Evolutionary conservation across 2,329 filamentous ascomycete species (phyloP), one percentile per base, ranked within the genome.

Genomic region (Aureobasidium uvarum): DNA sequence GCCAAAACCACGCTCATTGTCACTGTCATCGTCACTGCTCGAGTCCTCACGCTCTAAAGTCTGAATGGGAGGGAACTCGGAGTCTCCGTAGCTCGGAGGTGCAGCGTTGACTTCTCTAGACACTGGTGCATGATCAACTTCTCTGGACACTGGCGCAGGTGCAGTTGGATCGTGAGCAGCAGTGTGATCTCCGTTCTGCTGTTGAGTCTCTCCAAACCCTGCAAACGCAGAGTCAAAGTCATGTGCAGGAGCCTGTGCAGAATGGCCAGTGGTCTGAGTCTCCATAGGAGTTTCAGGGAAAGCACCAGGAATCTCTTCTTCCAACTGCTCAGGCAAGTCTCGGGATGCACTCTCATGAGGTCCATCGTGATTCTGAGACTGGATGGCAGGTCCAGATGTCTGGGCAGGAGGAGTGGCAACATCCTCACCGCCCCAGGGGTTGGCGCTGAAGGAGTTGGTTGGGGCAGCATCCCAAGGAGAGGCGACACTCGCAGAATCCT

Each of bases 41-140:
- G 96, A 89, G 28, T 94, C 91, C 66, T 93, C 89, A 36, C 86
- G 84, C 68, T 90, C 89, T 66, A 97, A 79, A 74, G 94, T 91
- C n/a, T 89, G 88, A 67, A 98, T 96, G 0, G 94, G 95, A 38
- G 95, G 95, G 74, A 98, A 98, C 74, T 98, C 95, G 43, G 71
- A 70, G 31, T 73, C 67, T 70, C 71, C 56, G 28, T 60, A 71
- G 38, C 75, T 74, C 20, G 20, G 20, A 33, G 63, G 25, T 28
- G 51, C 46, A 36, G 18, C 16, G 3, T 18, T 52, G 10, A 31
- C 36, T 6, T 72, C 68, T 74, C 74, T 5, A 71, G 65, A 31
- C 69, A 73, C 41, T 8, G 33, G 33, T 36, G 33, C 10, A 36
- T 1, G 33, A 8, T 36, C 74, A 2, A 48, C 31, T 18, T 72